Percentiles rank a stretch among this genome's conserved stretches.
Evolutionary conservation across 1,139 yeast species (phyloP).

Genomic region (Yamadazyma conglobata): DNA sequence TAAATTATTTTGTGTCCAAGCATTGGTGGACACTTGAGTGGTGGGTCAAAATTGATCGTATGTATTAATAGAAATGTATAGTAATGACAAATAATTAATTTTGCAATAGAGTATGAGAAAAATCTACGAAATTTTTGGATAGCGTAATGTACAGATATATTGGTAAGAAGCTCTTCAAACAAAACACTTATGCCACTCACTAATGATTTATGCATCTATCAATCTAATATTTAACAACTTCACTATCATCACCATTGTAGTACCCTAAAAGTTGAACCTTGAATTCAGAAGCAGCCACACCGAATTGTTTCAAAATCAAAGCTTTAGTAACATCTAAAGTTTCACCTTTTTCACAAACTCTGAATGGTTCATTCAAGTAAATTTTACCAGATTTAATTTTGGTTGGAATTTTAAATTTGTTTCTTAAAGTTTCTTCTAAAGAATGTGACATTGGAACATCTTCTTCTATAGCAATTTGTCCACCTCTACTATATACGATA

Average conservation of each 20-base stretch:
- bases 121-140: no score
- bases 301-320: conserved; percentile 87
- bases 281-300: conserved; percentile 90
- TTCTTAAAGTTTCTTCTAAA: conserved; percentile 87
- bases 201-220: no score
- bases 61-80: no score
- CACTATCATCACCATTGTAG: conserved; percentile 56
- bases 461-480: conserved; percentile 83
- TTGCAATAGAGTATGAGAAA: no score
- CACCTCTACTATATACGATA: conserved; percentile 90
- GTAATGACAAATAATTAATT: no score
- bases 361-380: conserved; percentile 67
- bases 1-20: conserved; percentile 73
- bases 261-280: conserved; percentile 75
- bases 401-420: conserved; percentile 86
- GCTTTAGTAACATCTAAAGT: conserved; percentile 88
- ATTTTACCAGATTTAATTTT: conserved; percentile 87
- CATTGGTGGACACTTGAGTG: no score
- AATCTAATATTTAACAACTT: conserved; percentile 24
- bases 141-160: no score
- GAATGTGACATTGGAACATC: conserved; percentile 97
- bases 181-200: no score
- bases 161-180: no score
- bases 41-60: no score
- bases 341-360: conserved; percentile 79